Evolutionary conservation across 2,329 filamentous ascomycete species (phyloP), one percentile per base, ranked within the genome.

Genomic region (Cladorrhinum sp.): DNA sequence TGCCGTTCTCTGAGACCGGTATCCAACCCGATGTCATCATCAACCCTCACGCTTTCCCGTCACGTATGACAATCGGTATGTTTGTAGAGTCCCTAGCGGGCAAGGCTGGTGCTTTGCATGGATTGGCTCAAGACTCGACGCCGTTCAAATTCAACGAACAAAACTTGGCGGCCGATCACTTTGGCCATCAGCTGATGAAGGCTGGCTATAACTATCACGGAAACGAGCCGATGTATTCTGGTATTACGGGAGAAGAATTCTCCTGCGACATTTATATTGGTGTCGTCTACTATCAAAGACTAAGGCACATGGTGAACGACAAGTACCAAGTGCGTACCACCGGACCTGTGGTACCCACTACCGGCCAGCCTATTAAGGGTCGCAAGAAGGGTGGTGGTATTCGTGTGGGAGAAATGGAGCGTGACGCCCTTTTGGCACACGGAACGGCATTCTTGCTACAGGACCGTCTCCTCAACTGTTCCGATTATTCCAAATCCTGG

Each of bases 1-100:
- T 99, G 91, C 95, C 95, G 2, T 99, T 98, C 77, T 92, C 91
- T 2, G 95, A 99, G 78, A 91, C 90, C 5, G 95, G 95, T 57
- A 98, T 99, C 63, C 93, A 97, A 72, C 95, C 95, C 9, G 95
- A 99, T 76, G 83, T 96, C 70, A 99, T 99, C 76, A 99, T 99
- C 81, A 99, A 99, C 78, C 95, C 95, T 45, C 95, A 99, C 82
- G 95, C 95, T 72, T 99, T 99, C 83, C 95, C 95, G 7, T 98
- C 93, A 50, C 93, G 95, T 77, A 99, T 99, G 95, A 99, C 95
- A 20, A 99, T 99, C 72, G 95, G 95, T 72, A 98, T 98, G 91
- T 98, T 99, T 76, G 87, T 99, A 72, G 95, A 99, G 79, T 97
- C 93, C 4, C 83, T 99, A 56, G 95, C 95, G 9, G 95, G 95